Conservation (phyloP, 1,139 yeast species). For the Kodamaea ohmeri region DNA sequence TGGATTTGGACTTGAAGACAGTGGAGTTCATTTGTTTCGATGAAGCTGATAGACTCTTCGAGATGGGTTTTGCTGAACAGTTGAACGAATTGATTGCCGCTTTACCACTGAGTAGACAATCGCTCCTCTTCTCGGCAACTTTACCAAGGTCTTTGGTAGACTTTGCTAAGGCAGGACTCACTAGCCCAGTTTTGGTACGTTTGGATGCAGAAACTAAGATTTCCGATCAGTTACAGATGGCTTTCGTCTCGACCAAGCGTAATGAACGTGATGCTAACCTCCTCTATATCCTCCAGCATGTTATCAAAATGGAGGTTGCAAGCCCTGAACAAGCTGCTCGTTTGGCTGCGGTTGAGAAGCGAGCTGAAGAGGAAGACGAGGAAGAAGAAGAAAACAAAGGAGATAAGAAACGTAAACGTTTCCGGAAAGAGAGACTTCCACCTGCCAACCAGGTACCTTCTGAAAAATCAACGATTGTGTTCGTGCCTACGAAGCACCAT, state of each 20-base stretch:
- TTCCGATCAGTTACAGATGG: conserved; percentile 88
- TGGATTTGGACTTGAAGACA: conserved; percentile 79
- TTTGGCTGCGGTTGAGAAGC: conserved; percentile 46
- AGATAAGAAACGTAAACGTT: conserved; percentile 27
- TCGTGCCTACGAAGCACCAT: conserved; percentile 96
- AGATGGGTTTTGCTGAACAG: conserved; percentile 96
- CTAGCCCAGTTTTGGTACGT: conserved; percentile 88
- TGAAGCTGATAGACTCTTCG: conserved; percentile 97
- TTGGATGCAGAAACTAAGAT: conserved; percentile 89
- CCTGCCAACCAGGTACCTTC: conserved; percentile 83
- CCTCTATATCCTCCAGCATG: conserved; percentile 70
- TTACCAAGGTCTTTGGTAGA: conserved; percentile 89
- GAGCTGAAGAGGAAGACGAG: conserved; percentile 51
- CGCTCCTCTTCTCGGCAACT: conserved; percentile 90
- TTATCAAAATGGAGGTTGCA: conserved; percentile 82
- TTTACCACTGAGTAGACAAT: conserved; percentile 79
- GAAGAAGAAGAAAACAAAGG: conserved; percentile 36
- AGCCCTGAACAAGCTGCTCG: conserved; percentile 60
- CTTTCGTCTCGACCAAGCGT: conserved; percentile 74
- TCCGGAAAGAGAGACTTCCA: conserved; percentile 60
- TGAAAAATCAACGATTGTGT: conserved; percentile 67
- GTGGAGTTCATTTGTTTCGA: conserved; percentile 93
- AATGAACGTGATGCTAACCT: conserved; percentile 90
- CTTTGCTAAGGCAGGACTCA: conserved; percentile 94
- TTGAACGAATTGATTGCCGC: conserved; percentile 84